These are phyloP conservation scores for Raffaelea arxii DNA, from an alignment of 2,329 filamentous ascomycete species.

Conservation along the genomic window DNA sequence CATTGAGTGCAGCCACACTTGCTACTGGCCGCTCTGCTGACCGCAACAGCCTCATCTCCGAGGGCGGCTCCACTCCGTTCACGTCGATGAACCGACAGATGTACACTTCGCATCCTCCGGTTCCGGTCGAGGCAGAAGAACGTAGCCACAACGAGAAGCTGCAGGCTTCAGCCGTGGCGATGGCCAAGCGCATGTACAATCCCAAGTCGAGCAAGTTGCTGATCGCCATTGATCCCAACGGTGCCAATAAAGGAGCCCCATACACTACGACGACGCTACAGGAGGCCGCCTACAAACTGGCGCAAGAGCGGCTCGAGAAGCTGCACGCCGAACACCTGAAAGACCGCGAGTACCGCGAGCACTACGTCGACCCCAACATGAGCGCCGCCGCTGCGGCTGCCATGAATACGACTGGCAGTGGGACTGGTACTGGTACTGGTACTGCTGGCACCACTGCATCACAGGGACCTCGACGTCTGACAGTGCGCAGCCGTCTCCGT, in stretches of 20 bases:
- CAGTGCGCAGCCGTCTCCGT: conserved; percentile 43
- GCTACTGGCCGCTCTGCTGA: not conserved
- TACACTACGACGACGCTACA: conserved; percentile 50
- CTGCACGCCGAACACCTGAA: conserved; percentile 62
- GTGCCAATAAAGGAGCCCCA: conserved; percentile 52
- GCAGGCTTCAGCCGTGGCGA: conserved; percentile 74
- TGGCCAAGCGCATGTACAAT: conserved; percentile 83
- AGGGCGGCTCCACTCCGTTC: conserved; percentile 56
- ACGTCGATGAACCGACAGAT: conserved; percentile 63
- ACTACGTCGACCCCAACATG: conserved; percentile 50
- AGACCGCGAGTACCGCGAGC: conserved; percentile 57
- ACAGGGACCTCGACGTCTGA: not conserved
- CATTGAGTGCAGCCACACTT: conserved; percentile 58
- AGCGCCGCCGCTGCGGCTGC: conserved; percentile 20
- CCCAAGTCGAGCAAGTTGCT: conserved; percentile 3
- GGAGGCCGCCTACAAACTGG: conserved; percentile 77
- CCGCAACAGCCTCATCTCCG: conserved; percentile 33
- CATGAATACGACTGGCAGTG: conserved; percentile 17
- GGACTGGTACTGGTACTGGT: too few relatives aligned
- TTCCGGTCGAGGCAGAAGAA: conserved; percentile 65
- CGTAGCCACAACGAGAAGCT: conserved; percentile 61
- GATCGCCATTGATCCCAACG: too few relatives aligned
- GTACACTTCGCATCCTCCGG: conserved; percentile 67
- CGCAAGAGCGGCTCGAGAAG: conserved; percentile 72
- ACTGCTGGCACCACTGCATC: conserved; percentile 18